A percentile compares a stretch with the other conserved stretches of the same genome.
These are phyloP conservation scores for Anthracocystis walkeri DNA, from an alignment of 1,284 basidiomycete genomes.

Conservation along the genomic window DNA sequence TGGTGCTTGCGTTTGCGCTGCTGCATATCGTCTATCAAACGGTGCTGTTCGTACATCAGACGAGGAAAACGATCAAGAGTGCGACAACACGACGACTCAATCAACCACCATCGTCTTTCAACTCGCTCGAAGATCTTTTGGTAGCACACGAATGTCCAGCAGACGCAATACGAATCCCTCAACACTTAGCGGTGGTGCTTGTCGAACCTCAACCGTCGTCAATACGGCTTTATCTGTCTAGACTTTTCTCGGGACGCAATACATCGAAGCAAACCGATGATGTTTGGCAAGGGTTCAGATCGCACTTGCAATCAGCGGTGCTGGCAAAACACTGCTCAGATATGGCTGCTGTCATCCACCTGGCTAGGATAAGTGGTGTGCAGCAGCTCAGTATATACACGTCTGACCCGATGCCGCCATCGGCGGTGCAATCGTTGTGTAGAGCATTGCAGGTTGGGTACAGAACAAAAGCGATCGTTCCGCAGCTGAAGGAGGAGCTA, in stretches of 20 bases:
- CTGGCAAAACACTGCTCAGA: conserved; percentile 27
- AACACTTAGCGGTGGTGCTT: conserved; percentile 33
- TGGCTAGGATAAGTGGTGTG: conserved; percentile 31
- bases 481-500: neutral
- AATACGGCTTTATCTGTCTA: conserved; percentile 29
- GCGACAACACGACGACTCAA: neutral
- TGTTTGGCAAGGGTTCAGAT: conserved; percentile 16
- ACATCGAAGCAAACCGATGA: neutral
- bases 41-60: neutral
- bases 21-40: conserved; percentile 33
- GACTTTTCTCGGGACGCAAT: conserved; percentile 1
- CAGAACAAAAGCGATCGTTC: conserved; percentile 19
- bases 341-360: conserved; percentile 26
- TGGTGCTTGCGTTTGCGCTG: conserved; percentile 29
- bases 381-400: conserved; percentile 31
- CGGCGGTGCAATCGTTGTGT: conserved; percentile 10
- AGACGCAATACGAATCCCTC: conserved; percentile 18
- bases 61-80: neutral
- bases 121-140: conserved; percentile 15
- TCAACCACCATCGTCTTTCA: conserved; percentile 10
- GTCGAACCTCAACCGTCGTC: conserved; percentile 27
- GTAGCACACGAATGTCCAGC: conserved; percentile 5
- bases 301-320: conserved; percentile 11
- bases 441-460: conserved; percentile 12
- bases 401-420: neutral